Evolutionary conservation across 768 basidiomycete species (phyloP).

Genomic region (Phaffia australis): DNA sequence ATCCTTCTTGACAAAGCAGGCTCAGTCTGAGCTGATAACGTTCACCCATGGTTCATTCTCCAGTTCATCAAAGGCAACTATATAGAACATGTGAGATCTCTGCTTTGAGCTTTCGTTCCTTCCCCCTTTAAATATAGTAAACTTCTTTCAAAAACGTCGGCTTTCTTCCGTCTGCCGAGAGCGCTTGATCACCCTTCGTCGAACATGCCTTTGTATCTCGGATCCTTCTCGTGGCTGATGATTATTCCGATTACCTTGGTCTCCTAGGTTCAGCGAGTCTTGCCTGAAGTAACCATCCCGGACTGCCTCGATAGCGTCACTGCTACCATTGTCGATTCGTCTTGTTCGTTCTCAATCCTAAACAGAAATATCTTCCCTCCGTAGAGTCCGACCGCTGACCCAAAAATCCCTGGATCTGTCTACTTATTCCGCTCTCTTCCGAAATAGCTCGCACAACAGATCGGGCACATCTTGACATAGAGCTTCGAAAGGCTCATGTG

Average conservation of each 20-base stretch:
- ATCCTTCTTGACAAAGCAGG: not conserved
- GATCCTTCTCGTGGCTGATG: not conserved
- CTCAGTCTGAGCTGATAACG: not conserved
- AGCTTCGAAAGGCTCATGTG: slow-evolving; percentile 94
- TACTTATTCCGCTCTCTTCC: not conserved
- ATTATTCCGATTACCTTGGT: not conserved
- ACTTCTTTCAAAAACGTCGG: slow-evolving; percentile 76
- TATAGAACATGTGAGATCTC: not conserved
- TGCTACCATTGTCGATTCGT: slow-evolving; percentile 94
- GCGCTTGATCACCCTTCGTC: slow-evolving; percentile 1
- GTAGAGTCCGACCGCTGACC: not conserved
- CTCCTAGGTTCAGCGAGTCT: slow-evolving; percentile 75
- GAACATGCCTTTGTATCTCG: not conserved
- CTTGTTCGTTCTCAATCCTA: slow-evolving; percentile 51
- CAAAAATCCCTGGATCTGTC: not conserved
- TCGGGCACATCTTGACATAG: slow-evolving; percentile 76
- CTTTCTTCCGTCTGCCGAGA: not conserved
- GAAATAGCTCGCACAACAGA: slow-evolving; percentile 69
- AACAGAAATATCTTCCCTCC: not conserved
- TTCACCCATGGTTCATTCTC: not conserved
- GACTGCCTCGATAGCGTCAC: slow-evolving; percentile 96
- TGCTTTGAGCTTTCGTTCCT: not conserved
- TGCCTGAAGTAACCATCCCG: slow-evolving; percentile 96
- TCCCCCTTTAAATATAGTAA: slow-evolving; percentile 53
- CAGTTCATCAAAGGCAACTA: not conserved